Base-by-base conservation (phyloP, 116 monocot species). In the Trichopus zeylanicus region DNA sequence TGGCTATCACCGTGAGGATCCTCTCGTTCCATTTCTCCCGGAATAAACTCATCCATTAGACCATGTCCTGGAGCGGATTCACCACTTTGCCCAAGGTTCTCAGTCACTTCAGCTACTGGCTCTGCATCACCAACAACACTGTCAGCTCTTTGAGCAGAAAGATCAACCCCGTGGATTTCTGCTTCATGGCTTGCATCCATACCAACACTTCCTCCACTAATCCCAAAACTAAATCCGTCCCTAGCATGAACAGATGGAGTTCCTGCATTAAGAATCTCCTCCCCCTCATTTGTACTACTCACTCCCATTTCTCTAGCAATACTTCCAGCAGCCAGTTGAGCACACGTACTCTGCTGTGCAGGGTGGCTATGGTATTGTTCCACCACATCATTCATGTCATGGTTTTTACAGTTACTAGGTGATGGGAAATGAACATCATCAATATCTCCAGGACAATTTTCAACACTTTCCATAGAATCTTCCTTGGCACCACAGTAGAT, bases 101-200 rank as follows among this genome's bases (percentile, higher is more conserved):
- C 97, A 31, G 80, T 87, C 26, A 97, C 70, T 80, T 97, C 95
- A 38, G 84, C 80, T 55, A 87, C 53, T 31, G 81, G 78, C 34
- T 87, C 95, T 5, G 72, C 81, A 64, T 90, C 87, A 69, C 83
- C 89, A 46, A 81, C 84, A 64, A 78, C 37, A 31, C 89, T 89
- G 25, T 81, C 51, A 12, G 83, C 57, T 51, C 77, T 79, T 30
- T 79, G 85, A 24, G 91, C 58, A 60, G 86, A 90, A 29, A 66
- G 46, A 77, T 87, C 91, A 68, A 67, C 61, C 9, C 97, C 97
- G 77, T 87, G 97, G 49, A 97, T 84, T 79, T 97, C 97, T 64
- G 91, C 97, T 71, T 97, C 97, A 77, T 97, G 97, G 62, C 97
- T 97, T 8, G 78, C 87, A 57, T 87, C 97, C 97, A 97, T 90